phyloP scores from a whole-genome alignment of 23 red algal genomes.

The Gracilaria caudata region DNA sequence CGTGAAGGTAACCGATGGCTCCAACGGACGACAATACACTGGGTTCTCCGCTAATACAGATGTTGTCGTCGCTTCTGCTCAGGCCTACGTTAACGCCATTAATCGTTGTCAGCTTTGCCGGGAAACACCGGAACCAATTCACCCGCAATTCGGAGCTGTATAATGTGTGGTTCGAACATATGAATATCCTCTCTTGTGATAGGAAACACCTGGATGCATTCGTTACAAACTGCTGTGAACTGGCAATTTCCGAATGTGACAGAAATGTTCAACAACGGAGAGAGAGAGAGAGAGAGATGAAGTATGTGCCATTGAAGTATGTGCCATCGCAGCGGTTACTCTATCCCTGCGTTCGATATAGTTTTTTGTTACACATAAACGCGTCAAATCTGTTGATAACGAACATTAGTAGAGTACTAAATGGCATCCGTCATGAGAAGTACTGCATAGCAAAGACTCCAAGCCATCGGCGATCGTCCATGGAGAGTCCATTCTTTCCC shows the following conservation, averaged over 20 bases:
- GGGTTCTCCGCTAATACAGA: conserved; percentile 87
- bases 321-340: too few species aligned
- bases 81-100: conserved; percentile 92
- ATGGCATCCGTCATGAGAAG: neutral
- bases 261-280: neutral
- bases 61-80: conserved; percentile 90
- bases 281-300: neutral
- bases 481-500: neutral
- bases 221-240: neutral
- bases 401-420: neutral
- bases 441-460: conserved; percentile 20
- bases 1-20: conserved; percentile 82
- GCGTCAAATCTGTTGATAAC: neutral
- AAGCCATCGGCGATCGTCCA: conserved; percentile 26
- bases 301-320: too few species aligned
- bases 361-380: neutral
- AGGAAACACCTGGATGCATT: too few species aligned
- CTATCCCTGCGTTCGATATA: too few species aligned
- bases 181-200: too few species aligned
- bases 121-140: conserved; percentile 58
- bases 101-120: conserved; percentile 80
- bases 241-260: neutral
- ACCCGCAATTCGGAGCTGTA: conserved; percentile 70
- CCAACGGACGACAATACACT: conserved; percentile 65
- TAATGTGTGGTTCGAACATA: neutral